Evolutionary conservation across 2,329 filamentous ascomycete species (phyloP).

Genomic region (Epichloe elymi): DNA sequence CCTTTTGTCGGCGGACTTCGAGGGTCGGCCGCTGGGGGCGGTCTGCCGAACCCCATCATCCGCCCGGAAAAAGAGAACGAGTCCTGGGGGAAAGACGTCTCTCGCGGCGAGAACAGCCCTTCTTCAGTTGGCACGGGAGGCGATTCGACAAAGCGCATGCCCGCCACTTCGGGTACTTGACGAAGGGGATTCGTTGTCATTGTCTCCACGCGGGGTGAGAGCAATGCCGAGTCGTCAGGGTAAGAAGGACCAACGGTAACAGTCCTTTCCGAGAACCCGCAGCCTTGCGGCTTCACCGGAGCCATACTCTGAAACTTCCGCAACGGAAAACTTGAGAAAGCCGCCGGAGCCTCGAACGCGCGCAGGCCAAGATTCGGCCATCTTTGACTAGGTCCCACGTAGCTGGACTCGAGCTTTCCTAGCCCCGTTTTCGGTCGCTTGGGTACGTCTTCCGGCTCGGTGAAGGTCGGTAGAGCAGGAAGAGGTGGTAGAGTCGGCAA

Average conservation of each 20-base stretch:
- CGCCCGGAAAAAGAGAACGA: constrained; percentile 38
- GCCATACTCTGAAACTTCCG: constrained; percentile 4
- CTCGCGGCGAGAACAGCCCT: constrained; percentile 39
- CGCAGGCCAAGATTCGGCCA: constrained; percentile 23
- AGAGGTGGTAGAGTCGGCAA: neutral
- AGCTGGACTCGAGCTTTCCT: constrained; percentile 6
- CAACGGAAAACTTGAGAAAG: constrained; percentile 3
- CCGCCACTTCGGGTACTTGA: constrained; percentile 27
- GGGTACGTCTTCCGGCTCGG: constrained; percentile 6
- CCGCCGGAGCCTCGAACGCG: constrained; percentile 11
- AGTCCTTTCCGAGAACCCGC: constrained; percentile 19
- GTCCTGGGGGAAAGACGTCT: constrained; percentile 36
- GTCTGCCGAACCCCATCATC: constrained; percentile 31
- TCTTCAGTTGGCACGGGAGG: constrained; percentile 39
- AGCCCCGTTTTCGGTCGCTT: constrained; percentile 24
- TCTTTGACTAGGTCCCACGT: constrained; percentile 9
- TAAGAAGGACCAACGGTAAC: constrained; percentile 21
- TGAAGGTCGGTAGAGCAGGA: constrained; percentile 3
- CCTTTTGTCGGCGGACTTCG: constrained; percentile 63
- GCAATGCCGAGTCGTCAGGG: constrained; percentile 39
- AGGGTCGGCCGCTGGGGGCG: constrained; percentile 46
- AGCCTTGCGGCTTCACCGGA: constrained; percentile 7
- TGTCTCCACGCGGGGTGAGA: constrained; percentile 59
- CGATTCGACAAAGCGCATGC: constrained; percentile 39
- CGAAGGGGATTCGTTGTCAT: constrained; percentile 60